phyloP scores from a whole-genome alignment of 2,329 filamentous ascomycete species.

The Nothophoma quercina region DNA sequence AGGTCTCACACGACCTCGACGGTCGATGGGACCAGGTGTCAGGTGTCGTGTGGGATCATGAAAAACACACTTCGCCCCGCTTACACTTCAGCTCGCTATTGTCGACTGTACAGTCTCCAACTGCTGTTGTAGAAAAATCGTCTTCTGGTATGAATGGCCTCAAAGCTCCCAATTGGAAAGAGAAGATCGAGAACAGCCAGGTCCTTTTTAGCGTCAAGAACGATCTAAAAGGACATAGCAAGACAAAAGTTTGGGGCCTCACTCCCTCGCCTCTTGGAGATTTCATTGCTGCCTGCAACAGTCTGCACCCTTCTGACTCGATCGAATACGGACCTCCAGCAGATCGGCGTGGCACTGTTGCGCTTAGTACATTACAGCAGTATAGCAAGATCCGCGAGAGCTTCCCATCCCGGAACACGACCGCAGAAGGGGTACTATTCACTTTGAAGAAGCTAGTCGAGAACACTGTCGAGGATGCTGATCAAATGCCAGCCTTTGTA shows the following conservation, averaged over 20 bases:
- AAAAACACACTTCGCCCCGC: conserved; percentile 19
- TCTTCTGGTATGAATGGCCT: conserved; percentile 15
- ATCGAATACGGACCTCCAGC: conserved; percentile 62
- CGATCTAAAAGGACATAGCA: conserved; percentile 58
- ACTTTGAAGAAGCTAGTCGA: conserved; percentile 45
- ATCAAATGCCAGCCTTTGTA: conserved; percentile 32
- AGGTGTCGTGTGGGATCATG: conserved; percentile 44
- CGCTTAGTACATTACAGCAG: conserved; percentile 33
- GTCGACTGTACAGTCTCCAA: conserved; percentile 44
- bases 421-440: conserved; percentile 45
- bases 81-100: conserved; percentile 50
- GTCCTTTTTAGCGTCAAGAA: conserved; percentile 58
- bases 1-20: conserved; percentile 45
- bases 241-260: conserved; percentile 63
- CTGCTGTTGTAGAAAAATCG: conserved; percentile 40
- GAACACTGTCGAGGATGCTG: conserved; percentile 36
- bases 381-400: conserved; percentile 24
- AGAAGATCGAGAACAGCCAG: conserved; percentile 48
- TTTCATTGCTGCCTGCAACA: conserved; percentile 58
- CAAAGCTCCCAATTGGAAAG: conserved; percentile 48
- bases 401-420: conserved; percentile 30
- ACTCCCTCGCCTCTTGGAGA: conserved; percentile 56
- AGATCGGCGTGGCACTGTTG: conserved; percentile 53
- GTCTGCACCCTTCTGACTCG: conserved; percentile 64
- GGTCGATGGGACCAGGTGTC: conserved; percentile 53